phyloP scores from a whole-genome alignment of 2,329 filamentous ascomycete genomes.

The Colletotrichum sp. region DNA sequence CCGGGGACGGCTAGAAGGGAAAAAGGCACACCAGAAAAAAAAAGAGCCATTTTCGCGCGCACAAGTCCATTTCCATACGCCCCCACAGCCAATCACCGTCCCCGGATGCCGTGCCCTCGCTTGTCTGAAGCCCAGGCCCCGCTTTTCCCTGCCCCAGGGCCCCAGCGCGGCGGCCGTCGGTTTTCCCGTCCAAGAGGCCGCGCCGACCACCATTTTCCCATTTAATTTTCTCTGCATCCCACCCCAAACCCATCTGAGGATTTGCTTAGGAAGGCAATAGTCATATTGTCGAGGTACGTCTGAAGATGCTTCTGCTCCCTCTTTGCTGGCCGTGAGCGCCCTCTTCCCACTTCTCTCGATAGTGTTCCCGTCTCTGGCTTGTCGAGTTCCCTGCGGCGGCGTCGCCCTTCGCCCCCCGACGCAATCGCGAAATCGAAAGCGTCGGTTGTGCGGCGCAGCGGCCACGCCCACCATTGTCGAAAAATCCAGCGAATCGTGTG shows the following conservation, averaged over 20 bases:
- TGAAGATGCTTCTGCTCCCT: slow-evolving; percentile 49
- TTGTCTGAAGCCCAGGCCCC: slow-evolving; percentile 27
- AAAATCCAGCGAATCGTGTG: neutral
- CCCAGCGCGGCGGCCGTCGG: neutral
- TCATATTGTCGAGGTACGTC: slow-evolving; percentile 67
- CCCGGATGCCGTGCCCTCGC: slow-evolving; percentile 4
- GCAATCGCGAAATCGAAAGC: slow-evolving; percentile 18
- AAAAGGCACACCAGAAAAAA: neutral
- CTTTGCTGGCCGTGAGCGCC: slow-evolving; percentile 20
- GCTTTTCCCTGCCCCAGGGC: slow-evolving; percentile 9
- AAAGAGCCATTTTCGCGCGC: neutral
- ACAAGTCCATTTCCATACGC: neutral
- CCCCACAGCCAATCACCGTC: neutral
- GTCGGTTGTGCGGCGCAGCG: neutral
- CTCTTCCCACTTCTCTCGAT: neutral
- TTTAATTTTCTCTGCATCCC: slow-evolving; percentile 31
- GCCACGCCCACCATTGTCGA: neutral
- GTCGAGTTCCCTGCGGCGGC: neutral
- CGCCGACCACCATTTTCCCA: neutral
- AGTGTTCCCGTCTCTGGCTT: slow-evolving; percentile 18
- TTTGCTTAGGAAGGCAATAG: slow-evolving; percentile 68
- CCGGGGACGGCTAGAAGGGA: neutral
- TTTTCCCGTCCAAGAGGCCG: neutral
- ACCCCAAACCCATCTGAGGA: slow-evolving; percentile 53
- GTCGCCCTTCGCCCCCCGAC: neutral